Conservation (phyloP, 2,329 filamentous ascomycete genomes). For the Aurifilum marmelostoma region DNA sequence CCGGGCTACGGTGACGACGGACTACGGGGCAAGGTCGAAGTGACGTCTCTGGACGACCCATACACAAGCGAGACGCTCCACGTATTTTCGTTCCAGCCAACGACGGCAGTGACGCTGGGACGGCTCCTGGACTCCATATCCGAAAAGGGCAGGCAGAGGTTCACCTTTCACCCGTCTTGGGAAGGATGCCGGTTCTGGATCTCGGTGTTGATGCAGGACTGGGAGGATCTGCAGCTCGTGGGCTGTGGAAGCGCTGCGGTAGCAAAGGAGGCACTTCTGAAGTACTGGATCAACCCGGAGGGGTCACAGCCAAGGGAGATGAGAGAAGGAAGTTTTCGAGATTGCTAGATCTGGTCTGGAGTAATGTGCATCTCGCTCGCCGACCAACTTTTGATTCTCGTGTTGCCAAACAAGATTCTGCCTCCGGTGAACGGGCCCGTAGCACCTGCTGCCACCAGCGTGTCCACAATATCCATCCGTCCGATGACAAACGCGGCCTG, state of each 20-base stretch:
- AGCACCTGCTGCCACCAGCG: slow-evolving; percentile 5
- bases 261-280: slow-evolving; percentile 11
- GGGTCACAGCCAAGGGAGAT: slow-evolving; percentile 14
- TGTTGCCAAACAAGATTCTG: not conserved
- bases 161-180: slow-evolving; percentile 3
- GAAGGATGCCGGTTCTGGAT: slow-evolving; percentile 19
- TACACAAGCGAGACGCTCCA: slow-evolving; percentile 10
- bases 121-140: not conserved
- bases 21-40: slow-evolving; percentile 8
- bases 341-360: not conserved
- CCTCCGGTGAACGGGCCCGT: slow-evolving; percentile 6
- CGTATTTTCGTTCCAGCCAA: slow-evolving; percentile 2
- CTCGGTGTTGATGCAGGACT: slow-evolving; percentile 12
- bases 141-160: not conserved
- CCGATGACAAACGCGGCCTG: slow-evolving; percentile 26
- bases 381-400: slow-evolving; percentile 2
- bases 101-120: not conserved
- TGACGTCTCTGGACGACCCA: not conserved
- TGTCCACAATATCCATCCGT: slow-evolving; percentile 4
- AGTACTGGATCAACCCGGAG: slow-evolving; percentile 13
- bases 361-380: not conserved
- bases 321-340: slow-evolving; percentile 4
- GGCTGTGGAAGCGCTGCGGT: not conserved
- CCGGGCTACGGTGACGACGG: slow-evolving; percentile 10
- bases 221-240: slow-evolving; percentile 11